Conservation (phyloP, 2,329 filamentous ascomycete genomes). For the Colletotrichum musicola region DNA sequence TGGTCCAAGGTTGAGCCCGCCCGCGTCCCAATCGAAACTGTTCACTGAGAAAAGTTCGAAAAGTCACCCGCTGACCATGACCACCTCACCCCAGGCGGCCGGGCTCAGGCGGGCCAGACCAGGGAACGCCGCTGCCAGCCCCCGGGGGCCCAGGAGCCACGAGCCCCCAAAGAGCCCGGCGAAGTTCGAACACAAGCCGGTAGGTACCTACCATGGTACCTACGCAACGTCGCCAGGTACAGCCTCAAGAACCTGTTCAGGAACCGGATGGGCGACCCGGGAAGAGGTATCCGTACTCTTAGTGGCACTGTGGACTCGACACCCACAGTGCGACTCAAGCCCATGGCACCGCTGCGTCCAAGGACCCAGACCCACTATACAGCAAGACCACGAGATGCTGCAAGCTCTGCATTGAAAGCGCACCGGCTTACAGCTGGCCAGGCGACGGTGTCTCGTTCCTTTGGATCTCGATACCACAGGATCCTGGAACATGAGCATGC, state of each 20-base stretch:
- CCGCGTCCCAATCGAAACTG: constrained; percentile 37
- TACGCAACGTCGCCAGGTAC: constrained; percentile 16
- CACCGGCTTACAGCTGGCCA: constrained; percentile 32
- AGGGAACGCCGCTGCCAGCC: constrained; percentile 10
- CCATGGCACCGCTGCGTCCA: background rate
- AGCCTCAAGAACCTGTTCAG: constrained; percentile 32
- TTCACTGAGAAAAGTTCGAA: constrained; percentile 40
- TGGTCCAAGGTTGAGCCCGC: constrained; percentile 36
- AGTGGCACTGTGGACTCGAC: background rate
- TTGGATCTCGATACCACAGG: constrained; percentile 37
- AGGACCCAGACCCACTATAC: constrained; percentile 27
- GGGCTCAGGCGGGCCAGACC: constrained; percentile 34
- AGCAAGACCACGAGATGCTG: constrained; percentile 35
- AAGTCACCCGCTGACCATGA: constrained; percentile 39
- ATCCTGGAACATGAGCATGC: constrained; percentile 27
- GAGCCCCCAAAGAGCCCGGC: too few species aligned
- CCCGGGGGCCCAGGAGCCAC: background rate
- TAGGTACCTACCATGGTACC: constrained; percentile 1
- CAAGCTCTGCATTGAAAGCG: constrained; percentile 33
- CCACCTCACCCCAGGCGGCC: constrained; percentile 28
- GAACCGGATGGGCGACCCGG: constrained; percentile 36
- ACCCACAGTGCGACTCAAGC: constrained; percentile 32
- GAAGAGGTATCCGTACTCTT: constrained; percentile 16
- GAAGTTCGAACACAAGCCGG: background rate
- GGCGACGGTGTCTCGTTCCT: constrained; percentile 33